These are phyloP conservation scores for Cymbidium sinense DNA, from an alignment of 106 monocot species.

Conservation along the genomic window DNA sequence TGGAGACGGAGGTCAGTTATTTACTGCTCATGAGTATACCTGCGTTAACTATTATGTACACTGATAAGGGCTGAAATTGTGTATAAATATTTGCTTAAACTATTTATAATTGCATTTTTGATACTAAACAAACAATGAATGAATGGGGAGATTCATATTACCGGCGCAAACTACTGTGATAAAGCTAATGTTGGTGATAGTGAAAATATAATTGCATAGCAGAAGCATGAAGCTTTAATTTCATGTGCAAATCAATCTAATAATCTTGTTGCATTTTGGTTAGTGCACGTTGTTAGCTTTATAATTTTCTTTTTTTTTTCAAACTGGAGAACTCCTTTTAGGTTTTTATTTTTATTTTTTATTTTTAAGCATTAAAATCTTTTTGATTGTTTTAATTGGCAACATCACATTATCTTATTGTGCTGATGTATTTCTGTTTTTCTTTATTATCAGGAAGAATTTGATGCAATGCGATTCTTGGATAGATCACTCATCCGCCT, in stretches of 20 bases:
- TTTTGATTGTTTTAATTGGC: not conserved
- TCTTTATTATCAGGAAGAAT: slow-evolving; percentile 84
- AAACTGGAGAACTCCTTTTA: not conserved
- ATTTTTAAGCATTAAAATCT: not conserved
- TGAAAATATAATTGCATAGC: not conserved
- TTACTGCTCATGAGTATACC: not conserved
- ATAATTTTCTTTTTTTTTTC: not conserved
- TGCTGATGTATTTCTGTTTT: slow-evolving; percentile 3
- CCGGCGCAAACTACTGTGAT: not conserved
- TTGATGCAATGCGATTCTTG: slow-evolving; percentile 94
- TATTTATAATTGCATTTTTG: not conserved
- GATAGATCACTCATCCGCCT: slow-evolving; percentile 90
- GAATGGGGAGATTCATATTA: not conserved
- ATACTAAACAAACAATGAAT: not conserved
- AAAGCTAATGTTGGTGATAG: not conserved
- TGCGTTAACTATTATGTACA: not conserved
- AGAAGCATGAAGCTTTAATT: not conserved
- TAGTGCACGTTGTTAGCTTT: not conserved
- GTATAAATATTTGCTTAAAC: not conserved
- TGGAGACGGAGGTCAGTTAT: slow-evolving; percentile 86
- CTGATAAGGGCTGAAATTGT: not conserved
- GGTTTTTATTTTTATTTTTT: no score
- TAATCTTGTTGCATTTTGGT: not conserved
- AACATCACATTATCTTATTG: not conserved
- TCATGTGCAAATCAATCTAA: not conserved